A percentile compares a stretch with the other conserved stretches of the same genome.
Evolutionary conservation across 352 stramenopile species (phyloP).

Genomic region (Thalassiosira ordinaria): DNA sequence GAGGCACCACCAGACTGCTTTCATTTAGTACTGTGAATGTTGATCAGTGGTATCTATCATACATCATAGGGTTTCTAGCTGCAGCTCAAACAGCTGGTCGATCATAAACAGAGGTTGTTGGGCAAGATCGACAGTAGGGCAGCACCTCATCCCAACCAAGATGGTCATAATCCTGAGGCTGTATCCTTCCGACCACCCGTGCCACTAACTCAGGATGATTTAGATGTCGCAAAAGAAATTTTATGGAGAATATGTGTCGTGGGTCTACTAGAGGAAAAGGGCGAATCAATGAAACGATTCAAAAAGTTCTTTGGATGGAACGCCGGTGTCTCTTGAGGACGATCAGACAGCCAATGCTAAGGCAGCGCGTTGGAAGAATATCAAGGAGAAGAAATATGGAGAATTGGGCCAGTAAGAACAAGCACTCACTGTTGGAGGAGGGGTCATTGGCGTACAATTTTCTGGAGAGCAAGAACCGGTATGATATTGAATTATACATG

Average conservation of each 20-base stretch:
- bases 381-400: conserved; percentile 50
- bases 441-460: conserved; percentile 31
- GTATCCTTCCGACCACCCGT: conserved; percentile 2
- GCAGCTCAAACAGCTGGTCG: too few species aligned
- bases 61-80: too few species aligned
- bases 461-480: conserved; percentile 43
- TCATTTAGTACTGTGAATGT: too few species aligned
- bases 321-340: background rate
- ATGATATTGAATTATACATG: conserved; percentile 56
- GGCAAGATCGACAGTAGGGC: too few species aligned
- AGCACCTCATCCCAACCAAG: too few species aligned
- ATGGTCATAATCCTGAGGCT: too few species aligned
- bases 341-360: conserved; percentile 1
- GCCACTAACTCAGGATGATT: conserved; percentile 32
- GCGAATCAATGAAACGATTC: conserved; percentile 48
- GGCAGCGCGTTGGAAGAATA: conserved; percentile 18
- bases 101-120: too few species aligned
- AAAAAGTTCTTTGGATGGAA: conserved; percentile 53
- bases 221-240: conserved; percentile 55
- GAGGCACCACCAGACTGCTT: too few species aligned
- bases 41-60: too few species aligned
- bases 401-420: conserved; percentile 60
- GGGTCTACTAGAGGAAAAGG: conserved; percentile 51
- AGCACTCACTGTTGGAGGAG: conserved; percentile 33
- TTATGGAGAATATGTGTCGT: conserved; percentile 48